phyloP scores from a whole-genome alignment of 306 rosid species.

The Vachellia pachyceras region DNA sequence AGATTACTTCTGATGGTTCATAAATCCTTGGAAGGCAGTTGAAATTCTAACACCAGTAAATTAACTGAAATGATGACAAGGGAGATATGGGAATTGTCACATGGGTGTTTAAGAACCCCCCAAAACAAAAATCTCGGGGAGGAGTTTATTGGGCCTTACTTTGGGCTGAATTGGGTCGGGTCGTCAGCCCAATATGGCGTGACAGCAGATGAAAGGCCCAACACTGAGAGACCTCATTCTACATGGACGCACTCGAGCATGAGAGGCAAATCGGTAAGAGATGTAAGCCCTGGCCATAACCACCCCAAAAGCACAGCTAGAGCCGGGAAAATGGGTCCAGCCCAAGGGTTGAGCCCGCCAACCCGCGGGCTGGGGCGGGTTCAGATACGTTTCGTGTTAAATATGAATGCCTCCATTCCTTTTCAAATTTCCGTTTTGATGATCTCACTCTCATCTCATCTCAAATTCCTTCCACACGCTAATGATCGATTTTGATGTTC shows the following conservation, averaged over 20 bases:
- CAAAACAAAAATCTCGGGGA: too few relatives aligned
- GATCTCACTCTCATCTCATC: not conserved
- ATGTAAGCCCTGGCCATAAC: not conserved
- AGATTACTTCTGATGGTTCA: not conserved
- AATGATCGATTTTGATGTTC: too few relatives aligned
- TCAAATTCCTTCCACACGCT: too few relatives aligned
- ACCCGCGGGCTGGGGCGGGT: too few relatives aligned
- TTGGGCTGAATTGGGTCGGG: not conserved
- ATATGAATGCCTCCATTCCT: not conserved
- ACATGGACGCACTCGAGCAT: not conserved
- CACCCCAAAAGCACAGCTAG: not conserved
- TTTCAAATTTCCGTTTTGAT: not conserved
- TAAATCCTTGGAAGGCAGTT: not conserved
- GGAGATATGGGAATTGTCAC: too few relatives aligned
- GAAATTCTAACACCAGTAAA: not conserved
- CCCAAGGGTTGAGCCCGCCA: too few relatives aligned
- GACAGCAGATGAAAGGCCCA: not conserved
- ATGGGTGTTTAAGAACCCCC: too few relatives aligned
- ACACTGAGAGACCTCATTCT: not conserved
- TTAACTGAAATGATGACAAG: not conserved
- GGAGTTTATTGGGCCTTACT: not conserved
- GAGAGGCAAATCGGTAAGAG: too few relatives aligned
- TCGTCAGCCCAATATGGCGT: not conserved
- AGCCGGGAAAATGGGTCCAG: too few relatives aligned
- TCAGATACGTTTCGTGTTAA: conserved; percentile 15